A percentile compares a stretch with the other conserved stretches of the same genome.
Evolutionary conservation across 108 stramenopile species (phyloP).

Genomic region (Cylindrotheca closterium): DNA sequence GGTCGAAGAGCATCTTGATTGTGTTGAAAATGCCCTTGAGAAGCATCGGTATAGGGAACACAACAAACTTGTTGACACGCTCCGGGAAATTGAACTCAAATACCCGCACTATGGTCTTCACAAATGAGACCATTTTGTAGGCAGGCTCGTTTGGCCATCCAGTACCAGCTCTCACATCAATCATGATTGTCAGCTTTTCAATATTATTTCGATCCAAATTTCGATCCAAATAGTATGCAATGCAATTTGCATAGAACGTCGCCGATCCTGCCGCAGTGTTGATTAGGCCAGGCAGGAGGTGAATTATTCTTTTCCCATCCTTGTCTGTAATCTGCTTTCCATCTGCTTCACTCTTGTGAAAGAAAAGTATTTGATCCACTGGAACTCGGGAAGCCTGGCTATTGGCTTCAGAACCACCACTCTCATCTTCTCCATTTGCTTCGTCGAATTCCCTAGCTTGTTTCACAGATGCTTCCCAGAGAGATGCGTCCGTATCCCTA

Average conservation of each 20-base stretch:
- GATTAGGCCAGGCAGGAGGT: constrained; percentile 58
- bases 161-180: constrained; percentile 62
- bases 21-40: constrained; percentile 51
- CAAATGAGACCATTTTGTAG: constrained; percentile 50
- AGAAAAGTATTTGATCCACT: constrained; percentile 24
- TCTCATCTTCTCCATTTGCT: constrained; percentile 9
- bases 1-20: constrained; percentile 44
- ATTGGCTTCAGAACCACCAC: neutral
- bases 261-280: constrained; percentile 44
- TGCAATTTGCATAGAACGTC: constrained; percentile 47
- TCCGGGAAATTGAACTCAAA: constrained; percentile 45
- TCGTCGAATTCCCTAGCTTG: constrained; percentile 9
- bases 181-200: constrained; percentile 48
- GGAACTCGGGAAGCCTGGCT: no score
- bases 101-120: constrained; percentile 28
- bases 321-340: constrained; percentile 24
- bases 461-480: constrained; percentile 18
- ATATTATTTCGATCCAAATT: constrained; percentile 42
- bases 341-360: constrained; percentile 12
- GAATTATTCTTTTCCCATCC: constrained; percentile 30
- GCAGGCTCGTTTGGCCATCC: constrained; percentile 71
- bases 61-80: constrained; percentile 45
- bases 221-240: constrained; percentile 70
- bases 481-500: constrained; percentile 1
- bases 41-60: constrained; percentile 57